Base-by-base conservation (phyloP, 768 basidiomycete genomes). In the Hericium alpestre region DNA sequence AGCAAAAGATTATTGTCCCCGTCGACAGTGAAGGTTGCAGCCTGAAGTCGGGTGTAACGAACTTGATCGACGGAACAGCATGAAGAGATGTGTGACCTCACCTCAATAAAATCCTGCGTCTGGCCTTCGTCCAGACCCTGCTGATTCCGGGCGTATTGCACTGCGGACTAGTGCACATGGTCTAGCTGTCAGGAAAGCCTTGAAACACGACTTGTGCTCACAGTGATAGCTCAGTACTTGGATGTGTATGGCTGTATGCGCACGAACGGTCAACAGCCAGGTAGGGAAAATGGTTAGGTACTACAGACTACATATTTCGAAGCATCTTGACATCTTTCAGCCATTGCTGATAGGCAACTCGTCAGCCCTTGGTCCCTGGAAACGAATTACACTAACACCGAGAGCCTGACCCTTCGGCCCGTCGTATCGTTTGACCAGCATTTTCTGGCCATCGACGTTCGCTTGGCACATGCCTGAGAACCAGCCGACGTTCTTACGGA, bases 271-370 rank as follows among this genome's bases (percentile, higher is more conserved):
- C 32, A 32, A 32, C 6, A 7, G 6, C 32, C 32, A 32, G 32
- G 32, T 32, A 32, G 23, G 40, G 15, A 18, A 38, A 3, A 4
- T 11, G 20, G 23, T 38, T 32, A 1, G 12, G 12, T 13, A 56
- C 46, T 16, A 66, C 77, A 53, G 55, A 80, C 79, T 74, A 75
- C n/a, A 80, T 56, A 56, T 74, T 75, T 60, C 79, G 76, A 43
- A 81, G 67, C 23, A 71, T 67, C 63, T 77, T 79, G 22, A 81
- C 73, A 54, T 81, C 79, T 32, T 68, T 67, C 16, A 78, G 56
- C 80, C 79, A 80, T 64, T 68, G 65, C 79, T 80, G 38, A 4
- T 51, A 38, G 11, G 38, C 11, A 40, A 20, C n/a, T 16, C 23
- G 4, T n/a, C 15, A 10, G 57, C 37, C 54, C 16, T 51, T 2